Evolutionary conservation across 345 rosid genomes (phyloP).

Genomic region (Boechera retrofracta): DNA sequence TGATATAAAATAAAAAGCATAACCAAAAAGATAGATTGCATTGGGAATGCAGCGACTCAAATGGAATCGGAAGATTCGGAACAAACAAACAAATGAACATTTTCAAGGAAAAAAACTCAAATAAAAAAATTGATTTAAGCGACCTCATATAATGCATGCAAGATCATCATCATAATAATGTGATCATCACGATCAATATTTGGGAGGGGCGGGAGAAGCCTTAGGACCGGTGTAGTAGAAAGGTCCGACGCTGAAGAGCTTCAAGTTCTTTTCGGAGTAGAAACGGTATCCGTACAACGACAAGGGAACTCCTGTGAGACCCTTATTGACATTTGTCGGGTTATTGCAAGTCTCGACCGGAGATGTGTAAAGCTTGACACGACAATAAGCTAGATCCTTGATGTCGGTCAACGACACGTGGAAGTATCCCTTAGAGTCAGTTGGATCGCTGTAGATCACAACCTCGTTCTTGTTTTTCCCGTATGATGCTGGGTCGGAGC

Average conservation of each 20-base stretch:
- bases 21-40: conserved; percentile 16
- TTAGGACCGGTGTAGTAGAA: conserved; percentile 48
- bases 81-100: conserved; percentile 30
- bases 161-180: conserved; percentile 4
- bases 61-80: conserved; percentile 14
- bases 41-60: conserved; percentile 14
- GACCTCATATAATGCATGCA: conserved; percentile 23
- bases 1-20: neutral
- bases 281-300: conserved; percentile 47
- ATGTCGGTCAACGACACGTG: conserved; percentile 43
- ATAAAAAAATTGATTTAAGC: neutral
- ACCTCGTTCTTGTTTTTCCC: conserved; percentile 49
- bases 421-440: conserved; percentile 60
- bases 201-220: conserved; percentile 38
- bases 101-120: neutral
- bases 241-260: conserved; percentile 51
- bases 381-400: conserved; percentile 52
- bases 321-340: conserved; percentile 60
- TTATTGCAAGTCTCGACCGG: conserved; percentile 51
- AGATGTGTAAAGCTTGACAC: conserved; percentile 56
- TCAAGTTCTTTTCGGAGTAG: conserved; percentile 48
- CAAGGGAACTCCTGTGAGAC: conserved; percentile 57
- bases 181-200: conserved; percentile 39
- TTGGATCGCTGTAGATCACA: conserved; percentile 50
- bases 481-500: conserved; percentile 44